Evolutionary conservation across 345 rosid species (phyloP), one percentile per base, ranked within the genome.

Genomic region (Populus davidiana): DNA sequence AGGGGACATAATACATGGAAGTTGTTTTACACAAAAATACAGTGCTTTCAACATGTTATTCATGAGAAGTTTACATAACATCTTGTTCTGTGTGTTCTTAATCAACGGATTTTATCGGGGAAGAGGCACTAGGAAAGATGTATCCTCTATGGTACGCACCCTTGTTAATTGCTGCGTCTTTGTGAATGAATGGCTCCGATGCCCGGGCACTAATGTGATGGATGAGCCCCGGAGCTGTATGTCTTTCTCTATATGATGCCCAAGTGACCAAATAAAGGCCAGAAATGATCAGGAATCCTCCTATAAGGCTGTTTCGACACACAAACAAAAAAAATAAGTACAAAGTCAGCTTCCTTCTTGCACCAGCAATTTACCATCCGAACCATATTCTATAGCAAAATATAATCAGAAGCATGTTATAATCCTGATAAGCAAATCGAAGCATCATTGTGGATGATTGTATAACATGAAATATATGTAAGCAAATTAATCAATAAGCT

Each of bases 211-310:
- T 20, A 33, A 83, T 76, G 38, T 85, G 87, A 43, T 90, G 77
- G 44, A 80, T 69, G 5, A 75, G 71, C 71, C 70, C 86, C 0
- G 69, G 35, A 33, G 81, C 50, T 8, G 88, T 62, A 74, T 85
- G 89, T 39, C 72, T 82, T 65, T 90, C 99, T 79, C 86, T 79
- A 71, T 88, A 87, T 6, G 98, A 90, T 38, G 93, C 98, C 98
- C 98, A 93, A 49, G 98, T 93, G 74, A 94, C 97, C 88, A 86
- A 63, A 80, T 94, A 94, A 23, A 94, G 94, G 31, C 97, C 95
- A 1, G 83, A 83, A 27, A 94, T 87, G 80, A 94, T 94, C 33
- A 94, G 90, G 70, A 87, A 83, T 50, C 98, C 98, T 67, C 98
- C 98, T 33, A 93, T 71, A 54, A 94, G 74, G 71, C 98, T 91